These are phyloP conservation scores for Aspergillus sp. DNA, from an alignment of 2,329 filamentous ascomycete genomes.

Conservation along the genomic window DNA sequence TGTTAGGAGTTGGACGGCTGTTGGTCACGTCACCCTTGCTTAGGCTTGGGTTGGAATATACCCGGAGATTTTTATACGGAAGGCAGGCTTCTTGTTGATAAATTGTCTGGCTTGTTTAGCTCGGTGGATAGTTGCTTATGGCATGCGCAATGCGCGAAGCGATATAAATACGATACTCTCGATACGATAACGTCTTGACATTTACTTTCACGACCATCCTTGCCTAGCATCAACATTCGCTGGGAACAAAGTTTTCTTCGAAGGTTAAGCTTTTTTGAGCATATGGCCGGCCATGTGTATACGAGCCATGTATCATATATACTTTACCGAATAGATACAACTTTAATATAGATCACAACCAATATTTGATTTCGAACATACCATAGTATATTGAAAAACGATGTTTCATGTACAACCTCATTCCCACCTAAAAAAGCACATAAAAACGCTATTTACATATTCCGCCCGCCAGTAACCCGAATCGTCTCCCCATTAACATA, in stretches of 20 bases:
- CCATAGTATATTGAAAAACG: too few relatives aligned
- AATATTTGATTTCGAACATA: not conserved
- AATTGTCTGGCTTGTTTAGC: not conserved
- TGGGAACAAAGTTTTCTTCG: too few relatives aligned
- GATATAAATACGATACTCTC: not conserved
- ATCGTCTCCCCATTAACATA: constrained; percentile 88
- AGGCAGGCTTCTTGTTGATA: constrained; percentile 1
- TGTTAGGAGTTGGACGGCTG: constrained; percentile 10
- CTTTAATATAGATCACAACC: not conserved
- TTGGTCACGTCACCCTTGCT: not conserved
- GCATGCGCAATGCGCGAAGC: not conserved
- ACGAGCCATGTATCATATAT: not conserved
- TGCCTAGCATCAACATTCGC: too few relatives aligned
- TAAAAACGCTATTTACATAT: constrained; percentile 47
- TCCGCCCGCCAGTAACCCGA: constrained; percentile 75
- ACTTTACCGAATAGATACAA: not conserved
- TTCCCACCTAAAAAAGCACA: too few relatives aligned
- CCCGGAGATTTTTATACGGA: not conserved
- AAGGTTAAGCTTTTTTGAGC: not conserved
- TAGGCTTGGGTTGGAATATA: constrained; percentile 1
- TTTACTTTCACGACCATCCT: not conserved
- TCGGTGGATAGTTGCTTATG: not conserved
- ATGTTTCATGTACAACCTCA: too few relatives aligned
- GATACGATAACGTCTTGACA: not conserved
- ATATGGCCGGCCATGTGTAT: not conserved